Base-by-base conservation (phyloP, 2,329 filamentous ascomycete genomes). In the Colletotrichum sp. region DNA sequence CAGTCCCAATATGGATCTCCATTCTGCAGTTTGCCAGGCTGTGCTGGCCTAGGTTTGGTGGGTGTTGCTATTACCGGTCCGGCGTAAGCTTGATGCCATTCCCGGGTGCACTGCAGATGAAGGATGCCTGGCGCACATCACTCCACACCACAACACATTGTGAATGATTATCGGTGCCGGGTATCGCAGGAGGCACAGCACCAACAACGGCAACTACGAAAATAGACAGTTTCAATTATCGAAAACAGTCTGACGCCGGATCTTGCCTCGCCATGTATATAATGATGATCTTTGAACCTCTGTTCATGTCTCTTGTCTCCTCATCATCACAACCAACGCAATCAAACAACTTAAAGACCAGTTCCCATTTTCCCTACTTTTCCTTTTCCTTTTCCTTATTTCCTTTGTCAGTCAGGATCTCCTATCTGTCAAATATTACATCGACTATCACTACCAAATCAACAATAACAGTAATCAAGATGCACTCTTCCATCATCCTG, bases 401-500 rank as follows among this genome's bases (percentile, higher is more conserved):
- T 67, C 43, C 60, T 71, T 74, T 71, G 43, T 71, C 43, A 18
- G 43, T 36, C 9, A 24, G 68, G 68, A 13, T 74, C n/a, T 26
- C 28, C 30, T 67, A 6, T 67, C 72, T 61, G 61, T 34, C 68
- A 30, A 39, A 57, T 0, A 32, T 6, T 6, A 55, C 18, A 28
- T 21, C 43, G n/a, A 67, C 48, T 14, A 67, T 9, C 12, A 61
- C 26, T 8, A 24, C n/a, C 24, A 10, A 52, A 34, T 60, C 30
- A 36, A 39, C 34, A 14, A 21, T 6, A 32, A 66, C 14, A 28
- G 18, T 39, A 30, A 52, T 55, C 73, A 76, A 63, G 14, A 77
- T 79, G 78, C 67, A 67, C 63, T 73, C 78, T 26, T 67, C 70
- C n/a, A 16, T 73, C 32, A 52, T 77, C 18, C 32, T 77, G 21